Base-by-base conservation (phyloP, 1,284 basidiomycete species). In the Cryptococcus sp. region DNA sequence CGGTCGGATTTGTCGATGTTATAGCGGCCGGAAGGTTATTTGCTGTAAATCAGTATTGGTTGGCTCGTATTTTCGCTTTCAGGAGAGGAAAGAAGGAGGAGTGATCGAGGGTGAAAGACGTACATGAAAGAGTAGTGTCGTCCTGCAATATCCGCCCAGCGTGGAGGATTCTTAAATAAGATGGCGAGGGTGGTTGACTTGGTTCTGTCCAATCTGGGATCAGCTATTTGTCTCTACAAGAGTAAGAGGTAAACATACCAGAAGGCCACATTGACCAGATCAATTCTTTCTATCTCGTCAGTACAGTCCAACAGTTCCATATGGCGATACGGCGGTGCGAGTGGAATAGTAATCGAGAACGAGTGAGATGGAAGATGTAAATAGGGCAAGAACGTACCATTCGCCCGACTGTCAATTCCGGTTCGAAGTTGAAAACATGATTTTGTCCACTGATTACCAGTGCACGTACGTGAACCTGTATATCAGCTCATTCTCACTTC, bases 121-220 rank as follows among this genome's bases (percentile, higher is more conserved):
- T 61, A 88, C 87, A 81, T 19, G 78, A 66, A 39, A 91, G 77
- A 3, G 84, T 87, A 50, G 89, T 86, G 43, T 91, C 88, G 65
- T 91, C 88, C 63, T 87, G 84, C 39, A 91, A 74, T 66, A 91
- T 85, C 66, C 85, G 83, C n/a, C 89, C 89, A 13, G 90, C 78
- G 69, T 89, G 84, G 1, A 91, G 76, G 37, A 92, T 79, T 34
- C 88, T 81, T 52, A 91, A 78, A 76, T 85, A 88, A 4, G 83
- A 83, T 0, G 88, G 87, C 9, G 85, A 84, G 11, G 87, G 85
- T 1, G 89, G 88, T 46, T 84, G 83, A 19, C 64, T 61, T 1
- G 71, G 69, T 53, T 86, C 85, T 53, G 84, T 83, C 88, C 87
- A 89, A 53, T 90, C 88, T 86, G 28, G 28, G 11, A 28, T 28